Base-by-base conservation (phyloP, 2,329 filamentous ascomycete genomes). In the Aspergillus persii region DNA sequence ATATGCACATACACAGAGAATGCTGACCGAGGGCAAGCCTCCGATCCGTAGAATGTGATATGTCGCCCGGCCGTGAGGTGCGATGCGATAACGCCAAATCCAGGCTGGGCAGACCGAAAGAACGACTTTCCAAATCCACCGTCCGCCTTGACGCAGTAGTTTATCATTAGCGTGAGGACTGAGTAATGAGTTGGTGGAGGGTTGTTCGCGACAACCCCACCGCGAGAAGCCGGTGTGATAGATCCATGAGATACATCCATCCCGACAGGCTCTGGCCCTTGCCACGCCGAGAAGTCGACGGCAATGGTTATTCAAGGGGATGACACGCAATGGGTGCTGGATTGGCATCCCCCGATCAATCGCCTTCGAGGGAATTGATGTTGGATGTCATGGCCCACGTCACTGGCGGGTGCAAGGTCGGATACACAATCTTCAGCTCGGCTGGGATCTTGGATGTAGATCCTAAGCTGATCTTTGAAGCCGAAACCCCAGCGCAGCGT, bases 1-100 rank as follows among this genome's bases (percentile, higher is more conserved):
- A 58, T 47, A 52, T 23, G 18, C 18, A 23, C 18, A 23, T 23
- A 23, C 18, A 23, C 49, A 53, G 56, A 50, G 57, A 57, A 49
- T 46, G 51, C 41, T 53, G 48, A 56, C 50, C 15, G 54, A 49
- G 51, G 44, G 58, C 52, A 57, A 56, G 36, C 54, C 54, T 56
- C 56, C 56, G 52, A 54, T 51, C 33, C 55, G 53, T 54, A n/a
- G 29, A 49, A 66, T 67, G 59, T 65, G 65, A 67, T 60, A 50
- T 61, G 61, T 67, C 65, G 54, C n/a, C 9, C 33, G 23, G 26
- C 26, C 8, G 4, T 23, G 30, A 30, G 26, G 49, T 26, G 49
- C 23, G 15, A 47, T 47, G 44, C 27, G 44, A 27, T 47, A 27
- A 27, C 9, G 12, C 27, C 26, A n/a, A 9, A 18, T 47, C 44